Evolutionary conservation across 768 basidiomycete species (phyloP).

Genomic region (Lactifluus rugatus): DNA sequence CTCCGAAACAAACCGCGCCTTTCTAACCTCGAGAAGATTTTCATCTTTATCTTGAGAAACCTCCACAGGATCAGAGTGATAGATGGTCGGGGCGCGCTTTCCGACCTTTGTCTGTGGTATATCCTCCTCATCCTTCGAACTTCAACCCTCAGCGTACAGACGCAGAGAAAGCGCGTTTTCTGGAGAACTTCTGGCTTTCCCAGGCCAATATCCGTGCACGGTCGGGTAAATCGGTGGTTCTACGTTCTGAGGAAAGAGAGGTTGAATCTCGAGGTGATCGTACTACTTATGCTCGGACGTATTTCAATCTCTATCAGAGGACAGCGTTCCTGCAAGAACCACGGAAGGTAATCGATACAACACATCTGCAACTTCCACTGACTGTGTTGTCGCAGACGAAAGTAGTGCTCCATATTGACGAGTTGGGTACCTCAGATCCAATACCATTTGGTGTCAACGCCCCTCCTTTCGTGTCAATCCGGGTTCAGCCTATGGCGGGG

Average conservation of each 20-base stretch:
- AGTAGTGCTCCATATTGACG: slow-evolving; percentile 80
- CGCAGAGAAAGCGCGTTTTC: slow-evolving; percentile 67
- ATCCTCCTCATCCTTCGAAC: slow-evolving; percentile 57
- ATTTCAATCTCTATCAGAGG: slow-evolving; percentile 81
- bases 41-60: slow-evolving; percentile 73
- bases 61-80: slow-evolving; percentile 73
- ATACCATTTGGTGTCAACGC: slow-evolving; percentile 63
- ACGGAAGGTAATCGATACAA: slow-evolving; percentile 54
- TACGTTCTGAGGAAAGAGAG: slow-evolving; percentile 63
- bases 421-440: slow-evolving; percentile 61
- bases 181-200: slow-evolving; percentile 82
- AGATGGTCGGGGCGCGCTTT: slow-evolving; percentile 84
- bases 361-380: background rate
- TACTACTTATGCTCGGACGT: slow-evolving; percentile 64
- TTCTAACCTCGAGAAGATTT: slow-evolving; percentile 45
- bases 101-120: slow-evolving; percentile 67
- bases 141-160: slow-evolving; percentile 57
- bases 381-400: slow-evolving; percentile 51
- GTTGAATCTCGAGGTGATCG: slow-evolving; percentile 59
- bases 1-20: background rate
- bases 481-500: slow-evolving; percentile 76
- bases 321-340: slow-evolving; percentile 67
- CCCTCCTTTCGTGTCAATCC: slow-evolving; percentile 70
- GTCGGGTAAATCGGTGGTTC: slow-evolving; percentile 60
- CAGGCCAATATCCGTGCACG: slow-evolving; percentile 75